phyloP scores from a whole-genome alignment of 2,329 filamentous ascomycete species.

The Penicillium occitanis region DNA sequence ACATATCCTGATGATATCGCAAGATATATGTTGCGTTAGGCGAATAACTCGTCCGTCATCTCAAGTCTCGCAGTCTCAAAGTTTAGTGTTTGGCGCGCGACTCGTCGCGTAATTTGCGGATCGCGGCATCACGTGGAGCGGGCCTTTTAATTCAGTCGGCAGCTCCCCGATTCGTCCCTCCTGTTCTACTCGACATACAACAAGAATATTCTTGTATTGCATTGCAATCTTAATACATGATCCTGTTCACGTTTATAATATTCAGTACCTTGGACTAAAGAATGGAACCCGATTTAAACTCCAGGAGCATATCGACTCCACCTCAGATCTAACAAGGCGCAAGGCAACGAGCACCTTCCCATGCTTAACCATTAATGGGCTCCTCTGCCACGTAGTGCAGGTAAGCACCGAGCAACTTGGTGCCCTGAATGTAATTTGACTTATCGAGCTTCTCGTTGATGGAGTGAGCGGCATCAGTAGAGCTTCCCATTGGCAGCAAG shows the following conservation, averaged over 20 bases:
- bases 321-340: not conserved
- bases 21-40: not conserved
- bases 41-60: not conserved
- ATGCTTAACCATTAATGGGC: slow-evolving; percentile 50
- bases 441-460: slow-evolving; percentile 99
- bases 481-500: slow-evolving; percentile 93
- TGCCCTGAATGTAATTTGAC: slow-evolving; percentile 97
- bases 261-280: not conserved
- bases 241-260: not conserved
- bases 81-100: slow-evolving; percentile 6
- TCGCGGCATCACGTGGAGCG: slow-evolving; percentile 23
- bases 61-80: not conserved
- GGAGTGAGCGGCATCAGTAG: slow-evolving; percentile 92
- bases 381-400: slow-evolving; percentile 95
- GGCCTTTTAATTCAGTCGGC: not conserved
- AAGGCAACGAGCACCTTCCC: not conserved
- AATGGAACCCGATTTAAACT: not conserved
- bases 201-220: not conserved
- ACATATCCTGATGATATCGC: not conserved
- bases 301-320: not conserved
- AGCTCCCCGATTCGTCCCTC: not conserved
- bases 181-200: not conserved
- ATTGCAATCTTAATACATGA: slow-evolving; percentile 10
- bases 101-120: slow-evolving; percentile 16
- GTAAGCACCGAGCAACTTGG: slow-evolving; percentile 91